phyloP scores from a whole-genome alignment of 805 yeast species.

The Torulaspora maleeae region DNA sequence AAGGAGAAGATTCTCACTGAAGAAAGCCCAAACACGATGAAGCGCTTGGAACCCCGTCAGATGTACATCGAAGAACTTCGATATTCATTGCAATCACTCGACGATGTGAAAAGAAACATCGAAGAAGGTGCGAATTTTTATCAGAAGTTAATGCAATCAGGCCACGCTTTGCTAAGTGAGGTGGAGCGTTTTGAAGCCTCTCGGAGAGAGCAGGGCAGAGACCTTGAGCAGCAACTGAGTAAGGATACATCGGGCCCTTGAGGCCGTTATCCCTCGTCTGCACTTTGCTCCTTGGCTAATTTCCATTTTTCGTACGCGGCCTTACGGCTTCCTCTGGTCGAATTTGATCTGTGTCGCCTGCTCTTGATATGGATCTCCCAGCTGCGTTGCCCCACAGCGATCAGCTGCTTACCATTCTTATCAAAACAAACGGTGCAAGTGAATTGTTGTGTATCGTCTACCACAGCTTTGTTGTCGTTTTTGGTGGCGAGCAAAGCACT shows the following conservation, averaged over 20 bases:
- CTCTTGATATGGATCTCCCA: slow-evolving; percentile 67
- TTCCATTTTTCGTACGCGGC: slow-evolving; percentile 49
- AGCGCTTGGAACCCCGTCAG: slow-evolving; percentile 19
- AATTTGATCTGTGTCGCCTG: slow-evolving; percentile 58
- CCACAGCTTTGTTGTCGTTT: slow-evolving; percentile 5
- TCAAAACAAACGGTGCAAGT: slow-evolving; percentile 64
- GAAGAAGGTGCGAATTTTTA: slow-evolving; percentile 71
- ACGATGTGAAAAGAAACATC: slow-evolving; percentile 55
- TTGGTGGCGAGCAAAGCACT: slow-evolving; percentile 26
- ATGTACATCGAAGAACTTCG: slow-evolving; percentile 28
- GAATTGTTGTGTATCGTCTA: slow-evolving; percentile 57
- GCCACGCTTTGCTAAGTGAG: slow-evolving; percentile 42
- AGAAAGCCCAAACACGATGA: neutral
- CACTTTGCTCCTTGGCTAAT: slow-evolving; percentile 7
- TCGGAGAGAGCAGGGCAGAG: slow-evolving; percentile 51
- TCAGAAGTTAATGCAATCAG: slow-evolving; percentile 49
- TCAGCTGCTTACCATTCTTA: slow-evolving; percentile 47
- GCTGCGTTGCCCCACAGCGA: slow-evolving; percentile 68
- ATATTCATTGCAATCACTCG: slow-evolving; percentile 35
- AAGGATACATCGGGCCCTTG: neutral
- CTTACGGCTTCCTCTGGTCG: slow-evolving; percentile 46
- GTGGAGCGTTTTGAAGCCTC: slow-evolving; percentile 49
- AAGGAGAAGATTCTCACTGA: slow-evolving; percentile 39
- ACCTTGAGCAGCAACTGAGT: slow-evolving; percentile 38
- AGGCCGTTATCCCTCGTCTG: neutral